Evolutionary conservation across 2,329 filamentous ascomycete genomes (phyloP).

Genomic region (Chaetothyriales sp.): DNA sequence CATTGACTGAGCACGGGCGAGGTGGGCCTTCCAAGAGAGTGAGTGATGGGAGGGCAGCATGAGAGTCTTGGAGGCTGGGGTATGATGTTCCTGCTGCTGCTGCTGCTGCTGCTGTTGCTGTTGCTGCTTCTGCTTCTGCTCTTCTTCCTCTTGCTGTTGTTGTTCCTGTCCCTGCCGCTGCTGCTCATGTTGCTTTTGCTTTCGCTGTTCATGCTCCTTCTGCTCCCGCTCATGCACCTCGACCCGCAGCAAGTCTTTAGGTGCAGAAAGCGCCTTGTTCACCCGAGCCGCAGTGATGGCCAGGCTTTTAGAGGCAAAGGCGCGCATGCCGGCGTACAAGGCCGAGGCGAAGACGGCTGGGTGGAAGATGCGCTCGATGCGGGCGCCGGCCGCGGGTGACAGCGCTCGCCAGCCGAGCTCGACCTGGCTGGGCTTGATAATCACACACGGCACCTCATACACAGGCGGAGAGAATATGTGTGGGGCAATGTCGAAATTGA

Average conservation of each 20-base stretch:
- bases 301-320: slow-evolving; percentile 5
- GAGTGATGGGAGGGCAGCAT: slow-evolving; percentile 2
- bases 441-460: slow-evolving; percentile 14
- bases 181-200: neutral
- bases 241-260: neutral
- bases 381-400: slow-evolving; percentile 8
- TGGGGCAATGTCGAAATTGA: slow-evolving; percentile 7
- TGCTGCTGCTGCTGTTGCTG: neutral
- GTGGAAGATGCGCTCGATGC: slow-evolving; percentile 13
- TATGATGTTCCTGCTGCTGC: neutral
- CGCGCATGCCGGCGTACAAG: slow-evolving; percentile 9
- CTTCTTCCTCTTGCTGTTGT: neutral
- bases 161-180: neutral
- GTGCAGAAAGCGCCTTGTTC: neutral
- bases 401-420: slow-evolving; percentile 11
- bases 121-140: neutral
- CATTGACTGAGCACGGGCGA: slow-evolving; percentile 9
- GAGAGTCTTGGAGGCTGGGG: no score
- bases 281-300: slow-evolving; percentile 3
- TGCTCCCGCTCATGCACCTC: neutral
- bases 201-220: neutral
- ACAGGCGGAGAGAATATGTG: slow-evolving; percentile 7
- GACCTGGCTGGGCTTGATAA: slow-evolving; percentile 4
- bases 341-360: slow-evolving; percentile 9
- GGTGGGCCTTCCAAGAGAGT: slow-evolving; percentile 7